Evolutionary conservation across 23 red algal species (phyloP), one percentile per base, ranked within the genome.

Genomic region (Cyanidioschyzon merolae): DNA sequence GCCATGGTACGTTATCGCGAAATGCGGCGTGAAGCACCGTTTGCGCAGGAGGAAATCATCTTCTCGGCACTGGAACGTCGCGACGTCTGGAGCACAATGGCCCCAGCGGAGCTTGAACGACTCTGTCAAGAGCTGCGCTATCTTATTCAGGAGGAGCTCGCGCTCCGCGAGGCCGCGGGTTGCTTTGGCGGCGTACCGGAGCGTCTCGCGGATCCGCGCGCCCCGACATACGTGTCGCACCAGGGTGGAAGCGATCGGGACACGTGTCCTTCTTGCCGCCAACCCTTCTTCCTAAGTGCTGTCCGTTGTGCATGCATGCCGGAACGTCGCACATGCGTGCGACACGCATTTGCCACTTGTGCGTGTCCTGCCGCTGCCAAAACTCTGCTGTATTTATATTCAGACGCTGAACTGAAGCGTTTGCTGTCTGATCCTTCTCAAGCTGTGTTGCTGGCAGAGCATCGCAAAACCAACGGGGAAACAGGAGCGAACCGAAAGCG

Each of bases 1-100:
- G 86, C 91, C 35, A 54, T 80, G 3, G 3, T 71, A 12, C 63
- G 63, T 12, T 71, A 71, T 32, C 63, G 63, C 63, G 63, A 71
- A 7, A 71, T 71, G 63, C 21, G 63, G 3, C 63, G 63, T 7
- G 63, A 71, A 35, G 63, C 63, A 7, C 63, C 63, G 63, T 71
- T 71, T 35, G 32, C 63, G 12, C 63, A 71, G 63, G 63, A 71
- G 63, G 63, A 71, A 35, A 25, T 71, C 7, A 27, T 71, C 7
- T 71, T 71, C 63, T 71, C 63, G 29, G 63, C 63, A 27, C 7
- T 71, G 29, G n/a, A 71, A 27, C 63, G 63, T 27, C n/a, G 32
- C 2, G 63, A 71, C 32, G 12, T 71, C 63, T 25, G n/a, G 63
- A 3, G 7, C 12, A 32, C 2, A 25, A 3, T 32, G 12, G 3